Percentiles rank a stretch among this genome's conserved stretches.
phyloP scores from a whole-genome alignment of 2,329 filamentous ascomycete genomes.

The Akanthomyces dipterigenus region DNA sequence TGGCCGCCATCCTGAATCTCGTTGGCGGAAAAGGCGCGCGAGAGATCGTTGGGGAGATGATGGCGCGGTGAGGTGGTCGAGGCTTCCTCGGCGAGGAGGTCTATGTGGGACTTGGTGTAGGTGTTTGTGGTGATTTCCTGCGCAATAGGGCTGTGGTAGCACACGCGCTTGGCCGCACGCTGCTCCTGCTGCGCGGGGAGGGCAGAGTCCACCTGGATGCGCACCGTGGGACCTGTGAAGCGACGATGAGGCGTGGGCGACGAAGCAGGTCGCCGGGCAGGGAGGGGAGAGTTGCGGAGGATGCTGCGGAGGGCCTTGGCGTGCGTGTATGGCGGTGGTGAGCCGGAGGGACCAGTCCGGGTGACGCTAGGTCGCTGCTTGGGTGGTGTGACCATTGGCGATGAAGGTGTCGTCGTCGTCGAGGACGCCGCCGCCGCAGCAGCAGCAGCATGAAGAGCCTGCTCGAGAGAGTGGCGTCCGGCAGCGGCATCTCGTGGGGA shows the following conservation, averaged over 20 bases:
- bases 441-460: neutral
- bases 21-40: slow-evolving; percentile 45
- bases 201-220: neutral
- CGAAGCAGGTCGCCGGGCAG: slow-evolving; percentile 32
- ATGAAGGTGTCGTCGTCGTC: neutral
- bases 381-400: neutral
- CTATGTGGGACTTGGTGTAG: slow-evolving; percentile 57
- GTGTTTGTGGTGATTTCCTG: slow-evolving; percentile 58
- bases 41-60: slow-evolving; percentile 40
- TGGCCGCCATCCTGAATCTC: slow-evolving; percentile 55
- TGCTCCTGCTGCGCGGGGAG: slow-evolving; percentile 40
- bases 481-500: slow-evolving; percentile 27
- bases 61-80: slow-evolving; percentile 30
- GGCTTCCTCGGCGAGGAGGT: slow-evolving; percentile 51
- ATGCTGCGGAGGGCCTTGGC: slow-evolving; percentile 56
- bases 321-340: slow-evolving; percentile 49
- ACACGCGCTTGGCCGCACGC: slow-evolving; percentile 49
- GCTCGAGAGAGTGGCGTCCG: neutral
- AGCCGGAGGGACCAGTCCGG: neutral
- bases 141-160: slow-evolving; percentile 55
- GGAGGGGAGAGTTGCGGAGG: slow-evolving; percentile 58
- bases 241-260: slow-evolving; percentile 36
- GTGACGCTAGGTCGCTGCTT: slow-evolving; percentile 1
- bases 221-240: slow-evolving; percentile 39
- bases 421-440: neutral